Evolutionary conservation across 148 eudicot genomes (phyloP).

Genomic region (Rhododendron griersonianum): DNA sequence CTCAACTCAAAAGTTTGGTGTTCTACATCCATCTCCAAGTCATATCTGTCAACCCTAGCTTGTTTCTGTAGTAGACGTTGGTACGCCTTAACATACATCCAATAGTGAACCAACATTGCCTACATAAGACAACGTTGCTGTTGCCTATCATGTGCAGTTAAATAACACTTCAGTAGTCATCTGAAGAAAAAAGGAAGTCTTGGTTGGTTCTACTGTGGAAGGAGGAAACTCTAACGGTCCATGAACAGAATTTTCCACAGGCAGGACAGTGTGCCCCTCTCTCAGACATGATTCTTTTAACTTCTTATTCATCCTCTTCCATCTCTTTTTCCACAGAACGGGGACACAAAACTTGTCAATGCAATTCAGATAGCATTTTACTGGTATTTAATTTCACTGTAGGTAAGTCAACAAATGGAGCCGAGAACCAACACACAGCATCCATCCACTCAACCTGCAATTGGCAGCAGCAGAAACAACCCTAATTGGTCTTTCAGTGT

Average conservation of each 20-base stretch:
- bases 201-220: background rate
- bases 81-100: background rate
- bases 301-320: background rate
- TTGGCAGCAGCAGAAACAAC: background rate
- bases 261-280: background rate
- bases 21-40: background rate
- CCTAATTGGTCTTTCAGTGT: background rate
- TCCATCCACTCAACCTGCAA: background rate
- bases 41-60: background rate
- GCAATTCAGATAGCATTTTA: background rate
- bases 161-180: background rate
- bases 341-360: background rate
- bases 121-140: background rate
- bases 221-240: background rate
- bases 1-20: background rate
- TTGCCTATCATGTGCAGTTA: background rate
- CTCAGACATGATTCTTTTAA: background rate
- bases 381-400: background rate
- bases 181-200: background rate
- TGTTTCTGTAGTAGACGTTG: background rate
- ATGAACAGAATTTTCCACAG: background rate
- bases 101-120: background rate
- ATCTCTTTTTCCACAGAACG: background rate
- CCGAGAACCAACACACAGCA: background rate
- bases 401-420: background rate